phyloP scores from a whole-genome alignment of 148 eudicot genomes.

The Mesembryanthemum crystallinum region DNA sequence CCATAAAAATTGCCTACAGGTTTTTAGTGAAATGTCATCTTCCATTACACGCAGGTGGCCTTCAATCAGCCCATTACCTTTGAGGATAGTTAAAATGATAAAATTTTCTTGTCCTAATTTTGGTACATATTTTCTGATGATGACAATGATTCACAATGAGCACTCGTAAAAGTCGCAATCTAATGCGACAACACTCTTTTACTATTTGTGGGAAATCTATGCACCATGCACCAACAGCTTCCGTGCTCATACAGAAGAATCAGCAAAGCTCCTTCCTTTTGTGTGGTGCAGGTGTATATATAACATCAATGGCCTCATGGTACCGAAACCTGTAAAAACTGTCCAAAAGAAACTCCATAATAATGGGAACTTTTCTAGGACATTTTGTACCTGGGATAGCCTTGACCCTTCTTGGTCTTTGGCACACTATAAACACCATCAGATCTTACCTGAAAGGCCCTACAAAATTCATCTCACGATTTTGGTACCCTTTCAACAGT shows the following conservation, averaged over 20 bases:
- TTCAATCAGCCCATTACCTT: background rate
- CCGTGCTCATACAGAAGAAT: background rate
- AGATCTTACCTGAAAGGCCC: conserved; percentile 44
- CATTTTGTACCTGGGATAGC: conserved; percentile 78
- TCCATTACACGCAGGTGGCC: conserved; percentile 6
- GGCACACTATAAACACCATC: conserved; percentile 62
- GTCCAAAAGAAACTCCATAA: background rate
- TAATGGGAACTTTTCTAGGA: conserved; percentile 79
- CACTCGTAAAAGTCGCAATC: background rate
- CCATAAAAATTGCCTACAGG: no score
- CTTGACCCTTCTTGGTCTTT: conserved; percentile 62
- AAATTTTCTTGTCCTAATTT: no score
- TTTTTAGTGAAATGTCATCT: background rate
- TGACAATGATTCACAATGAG: background rate
- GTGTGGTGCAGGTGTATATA: background rate
- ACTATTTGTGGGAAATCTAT: conserved; percentile 9
- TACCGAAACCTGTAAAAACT: background rate
- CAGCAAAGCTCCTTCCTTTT: background rate
- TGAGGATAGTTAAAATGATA: no score
- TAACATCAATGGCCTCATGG: background rate
- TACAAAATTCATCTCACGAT: conserved; percentile 40
- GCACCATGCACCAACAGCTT: conserved; percentile 18
- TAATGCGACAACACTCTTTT: background rate
- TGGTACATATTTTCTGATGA: no score
- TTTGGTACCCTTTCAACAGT: conserved; percentile 56